phyloP scores from a whole-genome alignment of 1,284 basidiomycete genomes.

The Austroboletus novae-zelandiae region DNA sequence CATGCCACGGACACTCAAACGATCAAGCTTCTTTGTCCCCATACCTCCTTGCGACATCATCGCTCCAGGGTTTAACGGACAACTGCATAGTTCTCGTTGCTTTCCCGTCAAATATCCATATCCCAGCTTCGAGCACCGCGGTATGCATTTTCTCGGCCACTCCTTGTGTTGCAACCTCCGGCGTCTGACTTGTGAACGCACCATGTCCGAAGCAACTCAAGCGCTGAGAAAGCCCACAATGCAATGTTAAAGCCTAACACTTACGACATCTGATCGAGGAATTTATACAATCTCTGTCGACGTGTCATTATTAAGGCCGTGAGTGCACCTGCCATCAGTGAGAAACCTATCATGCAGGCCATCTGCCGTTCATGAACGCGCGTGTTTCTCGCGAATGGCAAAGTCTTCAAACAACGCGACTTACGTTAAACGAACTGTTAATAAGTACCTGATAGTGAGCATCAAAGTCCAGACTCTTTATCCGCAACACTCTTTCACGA shows the following conservation, averaged over 20 bases:
- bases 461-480: slow-evolving; percentile 2
- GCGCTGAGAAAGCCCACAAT: slow-evolving; percentile 18
- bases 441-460: neutral
- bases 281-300: neutral
- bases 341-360: slow-evolving; percentile 1
- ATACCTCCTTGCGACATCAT: slow-evolving; percentile 31
- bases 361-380: slow-evolving; percentile 1
- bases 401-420: slow-evolving; percentile 2
- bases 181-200: neutral
- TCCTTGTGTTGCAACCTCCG: neutral
- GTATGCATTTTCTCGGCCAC: neutral
- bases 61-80: slow-evolving; percentile 17
- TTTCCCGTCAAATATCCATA: slow-evolving; percentile 17
- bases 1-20: slow-evolving; percentile 22
- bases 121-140: slow-evolving; percentile 4
- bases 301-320: neutral
- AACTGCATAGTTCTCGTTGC: slow-evolving; percentile 13
- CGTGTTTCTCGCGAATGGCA: slow-evolving; percentile 3
- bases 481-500: neutral
- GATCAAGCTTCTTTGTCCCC: slow-evolving; percentile 23
- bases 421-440: slow-evolving; percentile 22
- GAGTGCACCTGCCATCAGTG: neutral
- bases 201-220: slow-evolving; percentile 10
- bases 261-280: slow-evolving; percentile 1
- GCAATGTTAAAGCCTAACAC: slow-evolving; percentile 22